Base-by-base conservation (phyloP, 257 asterid genomes). In the Solanum verrucosum region DNA sequence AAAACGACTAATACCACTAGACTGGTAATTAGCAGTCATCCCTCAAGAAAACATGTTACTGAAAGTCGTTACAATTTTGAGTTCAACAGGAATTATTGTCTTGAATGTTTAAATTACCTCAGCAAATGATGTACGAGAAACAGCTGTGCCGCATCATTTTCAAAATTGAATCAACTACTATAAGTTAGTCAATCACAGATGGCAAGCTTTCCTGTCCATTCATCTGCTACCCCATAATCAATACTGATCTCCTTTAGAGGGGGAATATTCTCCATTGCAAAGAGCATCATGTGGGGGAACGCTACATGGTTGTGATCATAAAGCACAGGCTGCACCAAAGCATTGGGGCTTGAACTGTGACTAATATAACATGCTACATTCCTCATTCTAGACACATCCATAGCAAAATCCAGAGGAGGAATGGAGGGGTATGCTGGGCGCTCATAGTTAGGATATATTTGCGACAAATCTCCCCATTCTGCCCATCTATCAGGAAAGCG, bases 201-300 rank as follows among this genome's bases (percentile, higher is more conserved):
- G 52, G 98, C 93, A 89, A 96, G 96, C 87, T 96, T 94, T 83
- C 93, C 98, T 44, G 89, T 89, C 86, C 85, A 89, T 63, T 95
- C 98, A 89, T 94, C 98, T n/a, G 93, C 94, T 68, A 95, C 93
- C 29, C 98, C 99, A 91, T 96, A 95, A 90, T 96, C 98, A 79
- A 96, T 89, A 86, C 96, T 93, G 74, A 96, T 93, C 91, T 95
- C 98, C 91, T 94, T 90, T 92, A 95, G 52, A 29, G 99, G 99
- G 88, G 99, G 97, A 73, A 96, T 95, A 89, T 95, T 95, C 93
- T 96, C 99, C 93, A 92, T 89, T 15, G 99, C 97, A 91, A 96
- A 95, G 67, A 96, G 89, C 98, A 96, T 96, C n/a, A 95, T 91
- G 88, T 89, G 98, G 15, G 98, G 99, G 73, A 96, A 96, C 31